phyloP scores from a whole-genome alignment of 371 early-diverging fungal genomes.

The Chytridium lagenaria region DNA sequence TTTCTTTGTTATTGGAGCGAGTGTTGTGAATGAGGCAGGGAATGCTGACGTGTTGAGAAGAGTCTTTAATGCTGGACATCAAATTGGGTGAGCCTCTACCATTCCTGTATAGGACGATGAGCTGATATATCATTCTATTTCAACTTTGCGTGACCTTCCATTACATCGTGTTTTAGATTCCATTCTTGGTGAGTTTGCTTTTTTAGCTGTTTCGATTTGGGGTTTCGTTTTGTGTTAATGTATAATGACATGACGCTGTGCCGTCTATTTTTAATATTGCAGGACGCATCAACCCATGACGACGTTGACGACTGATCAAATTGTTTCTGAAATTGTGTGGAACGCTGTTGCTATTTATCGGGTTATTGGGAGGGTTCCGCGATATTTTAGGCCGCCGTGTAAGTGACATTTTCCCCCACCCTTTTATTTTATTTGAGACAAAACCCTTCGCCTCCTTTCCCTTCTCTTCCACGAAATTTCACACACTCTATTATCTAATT shows the following conservation, averaged over 20 bases:
- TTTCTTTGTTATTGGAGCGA: slow-evolving; percentile 75
- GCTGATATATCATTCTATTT: too few species aligned
- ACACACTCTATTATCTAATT: too few species aligned
- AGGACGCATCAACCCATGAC: slow-evolving; percentile 68
- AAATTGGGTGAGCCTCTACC: slow-evolving; percentile 60
- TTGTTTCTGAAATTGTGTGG: slow-evolving; percentile 75
- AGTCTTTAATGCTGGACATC: slow-evolving; percentile 58
- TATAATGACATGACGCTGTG: neutral
- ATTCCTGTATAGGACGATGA: neutral
- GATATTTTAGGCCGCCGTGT: slow-evolving; percentile 60
- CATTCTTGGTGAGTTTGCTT: too few species aligned
- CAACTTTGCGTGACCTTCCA: too few species aligned
- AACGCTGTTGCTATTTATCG: slow-evolving; percentile 57
- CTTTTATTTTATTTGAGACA: neutral
- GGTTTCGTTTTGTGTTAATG: too few species aligned
- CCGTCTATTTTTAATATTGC: neutral
- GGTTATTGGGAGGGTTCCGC: slow-evolving; percentile 42
- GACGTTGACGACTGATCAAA: slow-evolving; percentile 68
- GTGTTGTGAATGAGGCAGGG: slow-evolving; percentile 62
- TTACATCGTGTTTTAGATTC: too few species aligned
- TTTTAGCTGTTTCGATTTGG: too few species aligned
- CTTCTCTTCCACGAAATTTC: too few species aligned
- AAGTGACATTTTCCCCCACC: neutral
- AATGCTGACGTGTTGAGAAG: slow-evolving; percentile 19
- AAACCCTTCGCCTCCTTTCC: neutral